These are phyloP conservation scores for Colletotrichum paranaense DNA, from an alignment of 2,329 filamentous ascomycete species.

Conservation along the genomic window DNA sequence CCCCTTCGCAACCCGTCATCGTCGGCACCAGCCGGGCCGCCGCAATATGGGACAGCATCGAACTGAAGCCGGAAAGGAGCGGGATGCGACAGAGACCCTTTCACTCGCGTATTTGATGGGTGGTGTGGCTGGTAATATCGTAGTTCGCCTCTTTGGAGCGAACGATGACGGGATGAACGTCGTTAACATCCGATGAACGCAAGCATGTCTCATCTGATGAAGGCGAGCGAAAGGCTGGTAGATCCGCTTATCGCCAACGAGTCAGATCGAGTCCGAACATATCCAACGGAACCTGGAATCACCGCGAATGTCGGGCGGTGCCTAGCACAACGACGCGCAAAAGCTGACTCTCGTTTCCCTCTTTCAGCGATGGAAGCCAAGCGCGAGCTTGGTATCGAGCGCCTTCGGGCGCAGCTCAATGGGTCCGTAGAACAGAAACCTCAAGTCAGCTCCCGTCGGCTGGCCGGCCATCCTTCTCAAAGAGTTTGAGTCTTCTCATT, in stretches of 20 bases:
- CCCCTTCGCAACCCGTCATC: not conserved
- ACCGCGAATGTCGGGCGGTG: slow-evolving; percentile 13
- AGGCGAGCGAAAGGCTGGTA: not conserved
- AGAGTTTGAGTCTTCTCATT: not conserved
- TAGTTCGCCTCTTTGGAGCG: not conserved
- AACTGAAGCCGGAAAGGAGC: slow-evolving; percentile 16
- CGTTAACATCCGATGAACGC: not conserved
- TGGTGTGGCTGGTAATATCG: slow-evolving; percentile 23
- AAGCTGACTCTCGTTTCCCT: not conserved
- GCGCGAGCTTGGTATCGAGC: not conserved
- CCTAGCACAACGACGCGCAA: not conserved
- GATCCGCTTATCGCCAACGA: slow-evolving; percentile 1
- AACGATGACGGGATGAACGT: not conserved
- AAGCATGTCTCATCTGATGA: not conserved
- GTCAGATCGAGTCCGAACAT: slow-evolving; percentile 11
- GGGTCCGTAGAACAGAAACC: not conserved
- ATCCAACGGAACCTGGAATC: slow-evolving; percentile 16
- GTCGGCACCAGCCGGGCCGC: slow-evolving; percentile 18
- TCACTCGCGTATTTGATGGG: not conserved
- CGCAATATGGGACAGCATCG: slow-evolving; percentile 1
- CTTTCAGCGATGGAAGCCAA: not conserved
- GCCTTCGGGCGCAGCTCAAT: slow-evolving; percentile 9
- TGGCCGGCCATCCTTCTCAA: not conserved
- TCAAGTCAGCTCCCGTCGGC: slow-evolving; percentile 1
- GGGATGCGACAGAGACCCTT: slow-evolving; percentile 12